These are phyloP conservation scores for Apostasia shenzhenica DNA, from an alignment of 106 monocot genomes.

Conservation along the genomic window DNA sequence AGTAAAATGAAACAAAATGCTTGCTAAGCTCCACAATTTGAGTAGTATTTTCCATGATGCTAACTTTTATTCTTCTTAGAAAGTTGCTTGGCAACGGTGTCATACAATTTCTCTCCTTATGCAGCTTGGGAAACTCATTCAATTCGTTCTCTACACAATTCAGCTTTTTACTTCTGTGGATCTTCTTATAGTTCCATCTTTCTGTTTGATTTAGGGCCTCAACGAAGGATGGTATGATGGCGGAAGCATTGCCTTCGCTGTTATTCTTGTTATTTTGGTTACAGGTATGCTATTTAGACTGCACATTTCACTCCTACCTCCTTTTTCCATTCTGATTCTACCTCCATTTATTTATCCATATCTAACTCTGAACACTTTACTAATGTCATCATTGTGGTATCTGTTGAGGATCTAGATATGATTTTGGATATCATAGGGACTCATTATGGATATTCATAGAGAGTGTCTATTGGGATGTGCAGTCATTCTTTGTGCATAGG, in stretches of 20 bases:
- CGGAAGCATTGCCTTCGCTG: constrained; percentile 90
- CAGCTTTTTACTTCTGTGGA: not conserved
- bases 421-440: too few species aligned
- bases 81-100: not conserved
- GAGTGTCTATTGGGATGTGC: too few species aligned
- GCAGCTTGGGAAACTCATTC: not conserved
- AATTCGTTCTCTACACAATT: not conserved
- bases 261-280: constrained; percentile 83
- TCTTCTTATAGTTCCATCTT: not conserved
- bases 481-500: too few species aligned
- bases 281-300: constrained; percentile 45
- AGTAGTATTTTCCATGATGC: not conserved
- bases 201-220: constrained; percentile 41
- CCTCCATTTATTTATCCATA: too few species aligned
- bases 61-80: not conserved
- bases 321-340: not conserved
- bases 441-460: too few species aligned
- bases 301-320: not conserved
- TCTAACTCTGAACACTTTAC: too few species aligned
- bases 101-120: not conserved
- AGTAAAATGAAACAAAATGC: not conserved
- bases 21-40: not conserved
- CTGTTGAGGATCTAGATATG: too few species aligned
- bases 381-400: too few species aligned
- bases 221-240: constrained; percentile 99